A percentile compares a stretch with the other conserved stretches of the same genome.
Evolutionary conservation across 2,329 filamentous ascomycete species (phyloP).

Genomic region (Xylaria sp.): DNA sequence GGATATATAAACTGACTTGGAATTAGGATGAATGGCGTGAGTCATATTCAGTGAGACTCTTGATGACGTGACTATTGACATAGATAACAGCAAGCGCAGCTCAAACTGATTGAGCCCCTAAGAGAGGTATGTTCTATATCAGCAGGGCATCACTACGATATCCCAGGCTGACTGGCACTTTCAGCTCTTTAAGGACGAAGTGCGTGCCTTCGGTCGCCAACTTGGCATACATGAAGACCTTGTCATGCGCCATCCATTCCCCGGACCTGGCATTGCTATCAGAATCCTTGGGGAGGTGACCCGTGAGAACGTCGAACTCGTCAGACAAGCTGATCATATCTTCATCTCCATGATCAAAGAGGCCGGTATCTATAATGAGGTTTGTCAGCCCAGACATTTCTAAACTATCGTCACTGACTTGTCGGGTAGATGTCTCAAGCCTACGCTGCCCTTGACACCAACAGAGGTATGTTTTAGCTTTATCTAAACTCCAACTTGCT

Average conservation of each 20-base stretch:
- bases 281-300: constrained; percentile 88
- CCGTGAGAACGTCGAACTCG: constrained; percentile 80
- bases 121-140: constrained; percentile 63
- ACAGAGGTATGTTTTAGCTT: constrained; percentile 44
- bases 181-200: constrained; percentile 77
- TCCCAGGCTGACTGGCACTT: constrained; percentile 1
- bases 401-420: constrained; percentile 27
- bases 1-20: constrained; percentile 16
- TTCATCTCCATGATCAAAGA: constrained; percentile 80
- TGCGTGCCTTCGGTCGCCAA: constrained; percentile 74
- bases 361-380: constrained; percentile 76
- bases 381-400: constrained; percentile 33
- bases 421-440: constrained; percentile 57
- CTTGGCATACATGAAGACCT: constrained; percentile 79
- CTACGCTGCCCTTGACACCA: constrained; percentile 59
- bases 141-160: constrained; percentile 59
- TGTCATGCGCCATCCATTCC: constrained; percentile 82
- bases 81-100: constrained; percentile 42
- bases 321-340: constrained; percentile 75
- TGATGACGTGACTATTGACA: constrained; percentile 29
- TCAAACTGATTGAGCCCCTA: constrained; percentile 82
- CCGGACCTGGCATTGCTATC: constrained; percentile 76
- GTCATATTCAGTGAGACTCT: constrained; percentile 28
- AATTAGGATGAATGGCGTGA: constrained; percentile 49
- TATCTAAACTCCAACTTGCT: background rate